phyloP scores from a whole-genome alignment of 768 basidiomycete species.

The Dentipellis sp. region DNA sequence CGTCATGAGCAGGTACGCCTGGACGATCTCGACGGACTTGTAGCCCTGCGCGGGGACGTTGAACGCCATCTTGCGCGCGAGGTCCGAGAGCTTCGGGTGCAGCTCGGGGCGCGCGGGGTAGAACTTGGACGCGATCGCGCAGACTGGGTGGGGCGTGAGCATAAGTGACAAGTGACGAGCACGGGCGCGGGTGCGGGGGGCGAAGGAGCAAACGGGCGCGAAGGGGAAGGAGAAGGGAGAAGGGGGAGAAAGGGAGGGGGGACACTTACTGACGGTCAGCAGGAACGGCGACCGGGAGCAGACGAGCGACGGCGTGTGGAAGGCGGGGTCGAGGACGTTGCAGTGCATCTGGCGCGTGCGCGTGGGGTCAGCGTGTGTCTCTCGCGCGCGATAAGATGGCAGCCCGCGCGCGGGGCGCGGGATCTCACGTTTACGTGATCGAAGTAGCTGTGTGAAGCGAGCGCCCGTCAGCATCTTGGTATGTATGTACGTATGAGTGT shows the following conservation, averaged over 20 bases:
- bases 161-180: too few relatives aligned
- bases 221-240: not conserved
- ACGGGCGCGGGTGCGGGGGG: not conserved
- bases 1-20: constrained; percentile 85
- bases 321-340: constrained; percentile 73
- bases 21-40: constrained; percentile 92
- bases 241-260: not conserved
- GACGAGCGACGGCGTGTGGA: constrained; percentile 91
- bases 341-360: constrained; percentile 51
- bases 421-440: constrained; percentile 59
- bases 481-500: too few relatives aligned
- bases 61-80: constrained; percentile 85
- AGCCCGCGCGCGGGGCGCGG: too few relatives aligned
- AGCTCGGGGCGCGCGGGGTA: constrained; percentile 77
- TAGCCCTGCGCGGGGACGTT: constrained; percentile 77
- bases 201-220: not conserved
- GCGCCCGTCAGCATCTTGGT: too few relatives aligned
- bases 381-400: not conserved
- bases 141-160: constrained; percentile 44
- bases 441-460: constrained; percentile 46
- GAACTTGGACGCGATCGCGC: constrained; percentile 90
- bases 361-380: not conserved
- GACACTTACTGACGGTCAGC: constrained; percentile 74
- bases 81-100: constrained; percentile 67
- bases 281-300: constrained; percentile 93